A percentile compares a stretch with the other conserved stretches of the same genome.
Conservation (phyloP, 306 rosid genomes). For the Adenanthera pavonina region DNA sequence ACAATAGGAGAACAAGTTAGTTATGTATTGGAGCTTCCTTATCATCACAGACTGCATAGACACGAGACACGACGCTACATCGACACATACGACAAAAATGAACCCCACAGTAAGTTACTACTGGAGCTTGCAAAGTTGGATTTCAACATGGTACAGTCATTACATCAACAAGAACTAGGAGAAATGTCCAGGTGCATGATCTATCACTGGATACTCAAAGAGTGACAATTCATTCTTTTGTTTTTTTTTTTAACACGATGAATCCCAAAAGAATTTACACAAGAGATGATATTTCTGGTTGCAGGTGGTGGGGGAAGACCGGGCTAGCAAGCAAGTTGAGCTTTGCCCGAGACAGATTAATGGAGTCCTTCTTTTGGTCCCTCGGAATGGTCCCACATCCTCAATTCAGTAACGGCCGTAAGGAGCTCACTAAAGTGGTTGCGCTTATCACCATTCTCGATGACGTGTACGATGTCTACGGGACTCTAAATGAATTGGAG, state of each 20-base stretch:
- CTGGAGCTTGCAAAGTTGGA: slow-evolving; percentile 50
- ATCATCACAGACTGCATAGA: slow-evolving; percentile 42
- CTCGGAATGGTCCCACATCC: slow-evolving; percentile 45
- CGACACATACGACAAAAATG: slow-evolving; percentile 29
- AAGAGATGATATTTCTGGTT: not conserved
- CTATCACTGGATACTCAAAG: too few species aligned
- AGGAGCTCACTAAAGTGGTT: slow-evolving; percentile 39
- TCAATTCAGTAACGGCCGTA: slow-evolving; percentile 29
- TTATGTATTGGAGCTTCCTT: slow-evolving; percentile 47
- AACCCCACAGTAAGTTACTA: slow-evolving; percentile 23
- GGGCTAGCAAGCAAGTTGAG: slow-evolving; percentile 42
- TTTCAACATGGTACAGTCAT: slow-evolving; percentile 51
- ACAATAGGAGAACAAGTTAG: slow-evolving; percentile 27
- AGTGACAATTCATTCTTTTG: too few species aligned
- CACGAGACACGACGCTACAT: slow-evolving; percentile 44
- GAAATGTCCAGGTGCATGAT: slow-evolving; percentile 37
- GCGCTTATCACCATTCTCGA: slow-evolving; percentile 35
- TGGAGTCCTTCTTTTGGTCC: slow-evolving; percentile 43
- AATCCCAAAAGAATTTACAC: too few species aligned
- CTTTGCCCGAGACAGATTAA: slow-evolving; percentile 47
- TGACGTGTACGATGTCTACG: slow-evolving; percentile 54
- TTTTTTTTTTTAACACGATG: too few species aligned
- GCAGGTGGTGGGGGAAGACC: slow-evolving; percentile 54
- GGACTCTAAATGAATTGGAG: slow-evolving; percentile 43
- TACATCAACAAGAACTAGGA: slow-evolving; percentile 37